Conservation (phyloP, 257 asterid species). For the Ophiorrhiza pumila region DNA sequence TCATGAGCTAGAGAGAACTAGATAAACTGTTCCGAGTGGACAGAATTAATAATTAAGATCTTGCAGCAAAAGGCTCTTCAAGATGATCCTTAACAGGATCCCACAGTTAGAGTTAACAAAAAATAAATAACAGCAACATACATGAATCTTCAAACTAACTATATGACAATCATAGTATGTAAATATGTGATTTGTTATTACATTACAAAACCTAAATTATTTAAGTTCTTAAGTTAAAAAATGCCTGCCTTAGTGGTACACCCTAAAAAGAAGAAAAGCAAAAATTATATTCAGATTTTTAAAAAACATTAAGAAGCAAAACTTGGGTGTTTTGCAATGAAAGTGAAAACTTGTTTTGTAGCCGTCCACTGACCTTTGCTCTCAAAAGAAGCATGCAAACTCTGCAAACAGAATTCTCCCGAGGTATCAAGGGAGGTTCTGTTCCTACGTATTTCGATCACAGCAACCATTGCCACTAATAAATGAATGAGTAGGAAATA, state of each 20-base stretch:
- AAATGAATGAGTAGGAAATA: slow-evolving; percentile 16
- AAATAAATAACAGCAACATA: neutral
- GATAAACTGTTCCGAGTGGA: neutral
- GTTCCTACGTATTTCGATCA: neutral
- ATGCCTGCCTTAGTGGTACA: neutral
- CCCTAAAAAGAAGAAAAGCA: neutral
- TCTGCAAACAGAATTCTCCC: neutral
- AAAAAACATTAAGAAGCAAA: neutral
- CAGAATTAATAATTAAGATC: neutral
- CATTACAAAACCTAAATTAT: neutral
- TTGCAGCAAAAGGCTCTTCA: neutral
- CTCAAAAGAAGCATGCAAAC: neutral
- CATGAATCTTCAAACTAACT: neutral
- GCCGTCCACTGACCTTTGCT: slow-evolving; percentile 12
- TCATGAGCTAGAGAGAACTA: neutral
- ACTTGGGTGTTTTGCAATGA: neutral
- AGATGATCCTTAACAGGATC: neutral
- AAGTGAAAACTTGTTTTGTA: neutral
- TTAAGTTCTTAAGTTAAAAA: neutral
- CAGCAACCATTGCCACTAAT: slow-evolving; percentile 20
- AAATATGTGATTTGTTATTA: neutral
- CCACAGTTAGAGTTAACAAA: neutral
- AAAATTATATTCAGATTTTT: neutral
- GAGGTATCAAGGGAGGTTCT: neutral
- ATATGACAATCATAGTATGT: neutral